A percentile compares a stretch with the other conserved stretches of the same genome.
phyloP scores from a whole-genome alignment of 345 rosid genomes.

The Gossypium longicalyx region DNA sequence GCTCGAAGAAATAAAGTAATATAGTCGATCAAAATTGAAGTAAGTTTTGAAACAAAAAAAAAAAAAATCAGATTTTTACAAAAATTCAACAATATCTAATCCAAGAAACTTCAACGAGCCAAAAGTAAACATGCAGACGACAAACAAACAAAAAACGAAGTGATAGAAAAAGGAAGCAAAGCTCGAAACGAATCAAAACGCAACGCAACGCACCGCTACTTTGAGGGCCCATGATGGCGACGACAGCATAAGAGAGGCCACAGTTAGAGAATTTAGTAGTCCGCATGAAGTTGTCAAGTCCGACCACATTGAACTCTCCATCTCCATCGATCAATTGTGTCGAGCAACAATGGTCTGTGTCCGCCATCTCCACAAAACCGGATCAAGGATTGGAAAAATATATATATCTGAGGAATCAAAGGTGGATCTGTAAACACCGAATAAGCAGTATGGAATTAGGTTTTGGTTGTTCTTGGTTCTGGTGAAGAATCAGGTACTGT shows the following conservation, averaged over 20 bases:
- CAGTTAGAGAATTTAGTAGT: slow-evolving; percentile 45
- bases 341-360: slow-evolving; percentile 31
- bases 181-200: background rate
- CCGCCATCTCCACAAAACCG: slow-evolving; percentile 3
- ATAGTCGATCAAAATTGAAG: background rate
- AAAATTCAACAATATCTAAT: background rate
- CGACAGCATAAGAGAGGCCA: slow-evolving; percentile 82
- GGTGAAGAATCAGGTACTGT: background rate
- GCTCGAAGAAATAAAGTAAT: background rate
- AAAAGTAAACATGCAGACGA: background rate
- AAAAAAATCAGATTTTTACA: background rate
- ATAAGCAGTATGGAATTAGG: background rate
- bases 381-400: background rate
- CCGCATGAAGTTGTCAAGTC: slow-evolving; percentile 50
- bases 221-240: slow-evolving; percentile 88
- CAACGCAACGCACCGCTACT: slow-evolving; percentile 52
- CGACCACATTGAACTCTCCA: slow-evolving; percentile 55
- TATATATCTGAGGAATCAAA: background rate
- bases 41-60: background rate
- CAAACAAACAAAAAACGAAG: background rate
- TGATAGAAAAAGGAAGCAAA: background rate
- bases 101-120: background rate
- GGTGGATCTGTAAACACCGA: slow-evolving; percentile 1
- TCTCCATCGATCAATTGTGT: slow-evolving; percentile 59
- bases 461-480: background rate